These are phyloP conservation scores for Chalaropsis ovoidea DNA, from an alignment of 2,329 filamentous ascomycete genomes.

Conservation along the genomic window DNA sequence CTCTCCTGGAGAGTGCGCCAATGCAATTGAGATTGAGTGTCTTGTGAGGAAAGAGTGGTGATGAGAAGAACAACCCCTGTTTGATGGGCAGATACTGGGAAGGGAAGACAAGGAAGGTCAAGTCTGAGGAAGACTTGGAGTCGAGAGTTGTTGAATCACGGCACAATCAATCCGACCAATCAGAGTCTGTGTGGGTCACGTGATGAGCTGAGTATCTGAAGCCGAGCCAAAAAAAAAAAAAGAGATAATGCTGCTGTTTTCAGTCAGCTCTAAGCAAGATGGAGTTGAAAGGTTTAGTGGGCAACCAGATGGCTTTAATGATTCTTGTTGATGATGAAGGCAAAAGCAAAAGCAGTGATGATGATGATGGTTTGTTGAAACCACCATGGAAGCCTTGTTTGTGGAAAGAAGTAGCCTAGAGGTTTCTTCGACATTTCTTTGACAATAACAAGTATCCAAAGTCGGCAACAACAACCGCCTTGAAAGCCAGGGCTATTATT, in stretches of 20 bases:
- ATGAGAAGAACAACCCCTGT: conserved; percentile 19
- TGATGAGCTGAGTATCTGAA: not conserved
- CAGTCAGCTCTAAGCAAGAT: not conserved
- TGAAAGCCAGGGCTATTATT: too few relatives aligned
- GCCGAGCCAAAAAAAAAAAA: not conserved
- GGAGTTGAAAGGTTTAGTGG: not conserved
- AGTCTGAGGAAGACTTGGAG: conserved; percentile 11
- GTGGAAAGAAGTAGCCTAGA: too few relatives aligned
- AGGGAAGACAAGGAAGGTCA: conserved; percentile 14
- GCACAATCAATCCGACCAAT: conserved; percentile 20
- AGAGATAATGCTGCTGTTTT: conserved; percentile 6
- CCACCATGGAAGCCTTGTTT: too few relatives aligned
- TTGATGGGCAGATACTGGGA: conserved; percentile 17
- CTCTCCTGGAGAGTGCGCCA: conserved; percentile 22
- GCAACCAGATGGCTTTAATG: not conserved
- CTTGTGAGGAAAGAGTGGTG: not conserved
- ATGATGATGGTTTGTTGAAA: too few relatives aligned
- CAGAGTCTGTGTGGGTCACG: not conserved
- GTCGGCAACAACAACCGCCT: too few relatives aligned
- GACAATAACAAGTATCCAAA: too few relatives aligned
- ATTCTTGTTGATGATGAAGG: too few relatives aligned
- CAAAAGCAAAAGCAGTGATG: too few relatives aligned
- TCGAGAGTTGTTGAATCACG: conserved; percentile 13
- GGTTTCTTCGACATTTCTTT: too few relatives aligned
- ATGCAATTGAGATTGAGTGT: conserved; percentile 20